These are phyloP conservation scores for Colletotrichum scovillei DNA, from an alignment of 2,329 filamentous ascomycete species.

Conservation along the genomic window DNA sequence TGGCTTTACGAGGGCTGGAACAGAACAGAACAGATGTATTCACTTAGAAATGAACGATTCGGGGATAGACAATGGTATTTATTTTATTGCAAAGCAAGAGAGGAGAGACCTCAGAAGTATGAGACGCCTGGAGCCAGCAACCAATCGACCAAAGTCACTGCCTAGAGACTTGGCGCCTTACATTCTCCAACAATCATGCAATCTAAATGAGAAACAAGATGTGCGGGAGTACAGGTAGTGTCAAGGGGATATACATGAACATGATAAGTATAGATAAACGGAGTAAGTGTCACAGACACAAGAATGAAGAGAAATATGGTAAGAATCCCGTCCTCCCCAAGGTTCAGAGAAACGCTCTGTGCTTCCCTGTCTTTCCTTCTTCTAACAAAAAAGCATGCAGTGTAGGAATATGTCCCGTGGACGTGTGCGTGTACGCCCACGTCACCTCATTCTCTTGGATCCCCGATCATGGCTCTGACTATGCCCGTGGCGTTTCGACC, in stretches of 20 bases:
- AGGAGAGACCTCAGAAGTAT: background rate
- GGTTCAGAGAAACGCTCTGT: background rate
- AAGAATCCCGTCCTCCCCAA: background rate
- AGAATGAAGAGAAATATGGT: background rate
- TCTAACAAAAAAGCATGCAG: background rate
- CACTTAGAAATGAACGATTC: background rate
- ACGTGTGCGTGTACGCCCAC: background rate
- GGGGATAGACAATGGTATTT: slow-evolving; percentile 5
- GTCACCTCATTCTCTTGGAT: slow-evolving; percentile 49
- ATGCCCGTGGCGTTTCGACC: slow-evolving; percentile 46
- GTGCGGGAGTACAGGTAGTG: background rate
- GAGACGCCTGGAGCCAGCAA: background rate
- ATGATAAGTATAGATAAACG: slow-evolving; percentile 3
- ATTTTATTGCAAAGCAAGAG: background rate
- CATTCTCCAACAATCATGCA: background rate
- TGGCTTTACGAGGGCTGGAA: background rate
- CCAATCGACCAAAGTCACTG: background rate
- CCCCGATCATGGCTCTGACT: slow-evolving; percentile 41
- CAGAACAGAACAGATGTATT: background rate
- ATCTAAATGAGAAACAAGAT: background rate
- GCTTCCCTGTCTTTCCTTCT: background rate
- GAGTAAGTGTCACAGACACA: slow-evolving; percentile 9
- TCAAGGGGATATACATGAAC: background rate
- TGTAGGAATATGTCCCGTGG: background rate
- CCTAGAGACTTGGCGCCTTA: background rate